phyloP scores from a whole-genome alignment of 345 rosid species.

The Cardamine occulta region DNA sequence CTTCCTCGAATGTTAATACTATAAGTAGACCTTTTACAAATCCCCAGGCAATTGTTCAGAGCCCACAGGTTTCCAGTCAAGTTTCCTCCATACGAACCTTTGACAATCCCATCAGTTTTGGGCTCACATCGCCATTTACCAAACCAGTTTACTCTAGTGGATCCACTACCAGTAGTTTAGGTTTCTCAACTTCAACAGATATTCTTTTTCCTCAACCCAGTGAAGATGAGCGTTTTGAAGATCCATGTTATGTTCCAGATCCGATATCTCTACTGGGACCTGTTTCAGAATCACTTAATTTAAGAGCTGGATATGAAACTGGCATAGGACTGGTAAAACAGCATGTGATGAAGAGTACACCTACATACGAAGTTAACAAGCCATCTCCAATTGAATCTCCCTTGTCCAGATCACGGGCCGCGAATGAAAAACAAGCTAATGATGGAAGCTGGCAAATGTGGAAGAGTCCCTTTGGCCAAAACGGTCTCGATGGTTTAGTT shows the following conservation, averaged over 20 bases:
- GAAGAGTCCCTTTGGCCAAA: conserved; percentile 80
- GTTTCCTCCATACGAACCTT: conserved; percentile 56
- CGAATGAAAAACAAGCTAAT: conserved; percentile 65
- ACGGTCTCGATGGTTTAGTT: conserved; percentile 44
- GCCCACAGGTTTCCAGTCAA: conserved; percentile 51
- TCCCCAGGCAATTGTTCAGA: conserved; percentile 53
- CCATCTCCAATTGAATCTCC: conserved; percentile 89
- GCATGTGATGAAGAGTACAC: conserved; percentile 48
- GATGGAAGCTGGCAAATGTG: conserved; percentile 88
- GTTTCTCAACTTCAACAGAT: conserved; percentile 64
- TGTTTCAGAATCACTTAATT: conserved; percentile 88
- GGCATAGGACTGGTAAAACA: conserved; percentile 56
- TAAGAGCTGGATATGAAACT: conserved; percentile 56
- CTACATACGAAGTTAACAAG: conserved; percentile 59
- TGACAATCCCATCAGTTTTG: conserved; percentile 77
- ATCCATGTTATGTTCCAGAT: conserved; percentile 81
- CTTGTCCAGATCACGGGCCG: conserved; percentile 57
- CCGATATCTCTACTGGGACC: conserved; percentile 83
- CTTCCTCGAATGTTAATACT: conserved; percentile 60
- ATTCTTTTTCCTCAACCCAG: conserved; percentile 51
- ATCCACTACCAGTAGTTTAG: conserved; percentile 59
- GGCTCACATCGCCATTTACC: conserved; percentile 71
- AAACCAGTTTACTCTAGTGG: conserved; percentile 48
- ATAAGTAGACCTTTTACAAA: conserved; percentile 70
- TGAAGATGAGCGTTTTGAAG: conserved; percentile 79